Conservation (phyloP, 73 alveolate species). For the Uronychia binucleata region DNA sequence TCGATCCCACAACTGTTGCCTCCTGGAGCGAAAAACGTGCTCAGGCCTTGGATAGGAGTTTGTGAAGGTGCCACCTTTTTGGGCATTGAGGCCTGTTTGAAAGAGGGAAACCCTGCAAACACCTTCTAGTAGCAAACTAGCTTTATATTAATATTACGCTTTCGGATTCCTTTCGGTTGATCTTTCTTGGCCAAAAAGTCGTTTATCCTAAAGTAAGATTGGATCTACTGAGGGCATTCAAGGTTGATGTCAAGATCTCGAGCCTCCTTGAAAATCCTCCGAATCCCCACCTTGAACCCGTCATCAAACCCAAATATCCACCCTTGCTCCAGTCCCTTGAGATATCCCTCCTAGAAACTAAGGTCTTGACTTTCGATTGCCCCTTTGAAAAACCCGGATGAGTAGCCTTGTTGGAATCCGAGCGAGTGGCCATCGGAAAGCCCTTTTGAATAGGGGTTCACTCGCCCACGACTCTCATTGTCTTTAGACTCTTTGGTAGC, state of each 20-base stretch:
- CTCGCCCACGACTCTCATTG: background rate
- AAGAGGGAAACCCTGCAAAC: background rate
- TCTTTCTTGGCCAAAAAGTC: background rate
- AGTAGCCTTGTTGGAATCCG: constrained; percentile 34
- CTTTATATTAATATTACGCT: background rate
- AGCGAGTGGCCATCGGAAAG: constrained; percentile 12
- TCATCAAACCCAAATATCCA: constrained; percentile 69
- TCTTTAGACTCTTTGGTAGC: background rate
- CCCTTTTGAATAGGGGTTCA: background rate
- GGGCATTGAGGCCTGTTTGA: too few species aligned
- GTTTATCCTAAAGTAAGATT: too few species aligned
- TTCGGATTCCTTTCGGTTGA: background rate
- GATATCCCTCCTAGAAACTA: constrained; percentile 49
- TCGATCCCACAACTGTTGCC: background rate
- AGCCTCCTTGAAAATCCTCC: constrained; percentile 52
- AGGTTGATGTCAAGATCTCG: constrained; percentile 50
- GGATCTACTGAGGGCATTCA: background rate
- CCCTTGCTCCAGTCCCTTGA: constrained; percentile 51
- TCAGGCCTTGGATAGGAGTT: too few species aligned
- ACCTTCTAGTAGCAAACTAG: background rate
- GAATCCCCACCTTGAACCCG: constrained; percentile 53
- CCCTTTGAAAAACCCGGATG: constrained; percentile 43
- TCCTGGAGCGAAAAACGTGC: background rate
- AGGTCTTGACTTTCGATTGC: constrained; percentile 41
- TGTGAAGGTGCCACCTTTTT: too few species aligned